A percentile compares a stretch with the other conserved stretches of the same genome.
These are phyloP conservation scores for Tetracladium marchalianum DNA, from an alignment of 495 filamentous ascomycete genomes.

Conservation along the genomic window DNA sequence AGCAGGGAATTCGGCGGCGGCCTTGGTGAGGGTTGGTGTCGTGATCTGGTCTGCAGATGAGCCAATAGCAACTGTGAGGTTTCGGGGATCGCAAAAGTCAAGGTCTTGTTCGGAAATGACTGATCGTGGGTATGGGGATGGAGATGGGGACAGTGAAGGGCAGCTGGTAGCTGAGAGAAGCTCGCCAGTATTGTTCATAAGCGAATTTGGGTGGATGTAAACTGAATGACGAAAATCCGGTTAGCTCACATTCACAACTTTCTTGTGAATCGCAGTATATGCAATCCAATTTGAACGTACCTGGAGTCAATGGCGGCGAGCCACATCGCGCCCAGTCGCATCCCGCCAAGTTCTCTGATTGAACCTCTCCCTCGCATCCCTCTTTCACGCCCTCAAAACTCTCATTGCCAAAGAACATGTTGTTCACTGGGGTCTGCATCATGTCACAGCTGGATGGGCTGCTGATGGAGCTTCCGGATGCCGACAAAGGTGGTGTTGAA, in stretches of 20 bases:
- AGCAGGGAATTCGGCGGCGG: constrained; percentile 39
- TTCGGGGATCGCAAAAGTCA: constrained; percentile 89
- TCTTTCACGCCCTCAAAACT: constrained; percentile 74
- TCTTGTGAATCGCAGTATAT: background rate
- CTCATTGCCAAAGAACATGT: constrained; percentile 65
- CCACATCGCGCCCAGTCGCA: constrained; percentile 66
- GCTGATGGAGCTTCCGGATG: constrained; percentile 72
- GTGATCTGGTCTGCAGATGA: constrained; percentile 30
- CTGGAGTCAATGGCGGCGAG: constrained; percentile 87
- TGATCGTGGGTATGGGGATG: constrained; percentile 70
- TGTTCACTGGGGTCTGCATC: constrained; percentile 73
- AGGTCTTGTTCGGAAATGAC: constrained; percentile 57
- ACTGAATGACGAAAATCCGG: constrained; percentile 37
- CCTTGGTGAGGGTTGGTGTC: constrained; percentile 41
- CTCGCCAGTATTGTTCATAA: constrained; percentile 54
- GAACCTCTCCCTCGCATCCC: constrained; percentile 63
- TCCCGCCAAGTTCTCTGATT: constrained; percentile 65
- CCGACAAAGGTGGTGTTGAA: constrained; percentile 80
- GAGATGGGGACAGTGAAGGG: constrained; percentile 75
- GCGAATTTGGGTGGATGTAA: constrained; percentile 68
- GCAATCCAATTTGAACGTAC: constrained; percentile 44
- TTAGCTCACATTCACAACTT: constrained; percentile 4
- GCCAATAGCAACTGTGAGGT: constrained; percentile 67
- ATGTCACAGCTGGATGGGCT: constrained; percentile 75
- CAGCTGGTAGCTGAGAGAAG: constrained; percentile 63